Conservation (phyloP, 495 filamentous ascomycete genomes). For the Aspergillus nanangensis region DNA sequence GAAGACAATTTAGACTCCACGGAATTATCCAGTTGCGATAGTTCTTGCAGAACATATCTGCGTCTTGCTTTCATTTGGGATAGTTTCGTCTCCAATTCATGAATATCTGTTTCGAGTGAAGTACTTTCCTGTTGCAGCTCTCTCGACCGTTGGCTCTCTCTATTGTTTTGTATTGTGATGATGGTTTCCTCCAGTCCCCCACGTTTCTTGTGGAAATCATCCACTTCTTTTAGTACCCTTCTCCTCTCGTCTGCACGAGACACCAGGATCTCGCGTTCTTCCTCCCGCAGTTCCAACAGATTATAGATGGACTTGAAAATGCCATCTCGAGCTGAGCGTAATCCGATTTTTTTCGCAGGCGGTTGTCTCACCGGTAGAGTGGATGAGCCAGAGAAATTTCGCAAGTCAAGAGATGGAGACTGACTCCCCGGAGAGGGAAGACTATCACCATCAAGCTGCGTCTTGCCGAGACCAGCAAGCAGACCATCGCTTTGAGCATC, state of each 20-base stretch:
- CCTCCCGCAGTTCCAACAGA: constrained; percentile 64
- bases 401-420: constrained; percentile 34
- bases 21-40: constrained; percentile 60
- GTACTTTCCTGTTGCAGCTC: constrained; percentile 49
- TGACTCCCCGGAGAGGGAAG: constrained; percentile 43
- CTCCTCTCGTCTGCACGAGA: constrained; percentile 54
- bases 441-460: constrained; percentile 33
- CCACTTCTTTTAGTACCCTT: constrained; percentile 54
- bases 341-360: constrained; percentile 47
- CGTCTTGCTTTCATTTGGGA: constrained; percentile 61
- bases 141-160: constrained; percentile 29
- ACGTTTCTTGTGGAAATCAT: constrained; percentile 53
- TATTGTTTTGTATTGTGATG: constrained; percentile 30
- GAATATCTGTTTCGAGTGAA: constrained; percentile 56
- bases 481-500: constrained; percentile 83
- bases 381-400: constrained; percentile 22
- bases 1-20: constrained; percentile 57
- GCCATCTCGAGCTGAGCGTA: constrained; percentile 65
- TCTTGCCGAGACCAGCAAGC: constrained; percentile 43
- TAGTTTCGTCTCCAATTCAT: constrained; percentile 60
- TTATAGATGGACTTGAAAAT: constrained; percentile 68
- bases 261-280: constrained; percentile 61
- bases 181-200: constrained; percentile 43
- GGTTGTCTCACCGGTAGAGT: constrained; percentile 63
- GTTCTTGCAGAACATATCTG: constrained; percentile 53